Evolutionary conservation across 352 stramenopile species (phyloP).

Genomic region (Phytophthora meadii): DNA sequence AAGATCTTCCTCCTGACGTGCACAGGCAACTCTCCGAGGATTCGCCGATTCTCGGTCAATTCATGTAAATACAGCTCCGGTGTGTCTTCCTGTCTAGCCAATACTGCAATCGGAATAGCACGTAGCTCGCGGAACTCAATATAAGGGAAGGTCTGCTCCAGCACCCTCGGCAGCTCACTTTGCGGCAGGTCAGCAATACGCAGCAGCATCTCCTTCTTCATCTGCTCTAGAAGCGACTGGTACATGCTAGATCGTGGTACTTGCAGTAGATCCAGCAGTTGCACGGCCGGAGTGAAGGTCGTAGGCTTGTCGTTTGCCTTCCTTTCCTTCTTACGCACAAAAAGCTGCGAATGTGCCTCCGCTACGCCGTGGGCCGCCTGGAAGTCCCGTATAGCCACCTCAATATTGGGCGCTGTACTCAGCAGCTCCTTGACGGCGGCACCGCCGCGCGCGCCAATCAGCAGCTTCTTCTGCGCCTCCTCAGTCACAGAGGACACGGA

Average conservation of each 20-base stretch:
- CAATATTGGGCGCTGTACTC: conserved; percentile 83
- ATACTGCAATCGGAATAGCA: conserved; percentile 83
- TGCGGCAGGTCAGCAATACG: conserved; percentile 76
- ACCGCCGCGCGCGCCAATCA: conserved; percentile 76
- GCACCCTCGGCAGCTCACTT: conserved; percentile 68
- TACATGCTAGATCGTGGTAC: conserved; percentile 72
- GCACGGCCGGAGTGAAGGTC: conserved; percentile 60
- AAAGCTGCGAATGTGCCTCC: conserved; percentile 50
- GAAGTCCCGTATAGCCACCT: conserved; percentile 85
- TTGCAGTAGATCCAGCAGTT: conserved; percentile 83
- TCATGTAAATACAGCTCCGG: conserved; percentile 79
- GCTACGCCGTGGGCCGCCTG: conserved; percentile 69
- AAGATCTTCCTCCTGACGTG: conserved; percentile 87
- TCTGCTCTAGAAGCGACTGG: conserved; percentile 68
- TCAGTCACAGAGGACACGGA: conserved; percentile 31
- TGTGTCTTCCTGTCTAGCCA: conserved; percentile 82
- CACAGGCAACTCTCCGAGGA: conserved; percentile 79
- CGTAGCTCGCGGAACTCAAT: conserved; percentile 90
- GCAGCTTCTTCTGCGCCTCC: conserved; percentile 48
- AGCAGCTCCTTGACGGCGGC: conserved; percentile 84
- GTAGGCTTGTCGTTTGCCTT: conserved; percentile 30
- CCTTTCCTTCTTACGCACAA: conserved; percentile 37
- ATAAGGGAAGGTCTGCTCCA: conserved; percentile 88
- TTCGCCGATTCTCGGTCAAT: conserved; percentile 82
- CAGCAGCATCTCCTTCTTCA: conserved; percentile 77